Conservation (phyloP, 371 early-diverging fungal species). For the Mucor racemosus region DNA sequence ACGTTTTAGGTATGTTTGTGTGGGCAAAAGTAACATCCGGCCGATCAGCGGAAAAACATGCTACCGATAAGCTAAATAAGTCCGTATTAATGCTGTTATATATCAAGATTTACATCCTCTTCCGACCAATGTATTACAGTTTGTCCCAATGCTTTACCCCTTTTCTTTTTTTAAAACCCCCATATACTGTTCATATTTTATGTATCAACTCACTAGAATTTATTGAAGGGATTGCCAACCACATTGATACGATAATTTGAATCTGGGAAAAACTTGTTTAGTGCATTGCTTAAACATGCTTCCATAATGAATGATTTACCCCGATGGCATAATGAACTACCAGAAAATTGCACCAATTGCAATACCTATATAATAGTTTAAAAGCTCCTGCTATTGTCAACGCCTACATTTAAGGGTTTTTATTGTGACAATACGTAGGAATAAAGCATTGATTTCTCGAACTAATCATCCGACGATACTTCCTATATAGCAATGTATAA, state of each 20-base stretch:
- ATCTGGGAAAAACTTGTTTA: background rate
- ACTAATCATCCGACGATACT: background rate
- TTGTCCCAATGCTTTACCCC: too few relatives aligned
- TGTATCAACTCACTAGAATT: too few relatives aligned
- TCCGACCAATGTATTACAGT: too few relatives aligned
- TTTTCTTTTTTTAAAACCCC: too few relatives aligned
- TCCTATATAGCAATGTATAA: background rate
- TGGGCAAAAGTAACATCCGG: constrained; percentile 14
- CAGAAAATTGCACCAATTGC: background rate
- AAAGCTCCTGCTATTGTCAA: background rate
- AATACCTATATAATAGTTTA: background rate
- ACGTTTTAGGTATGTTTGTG: constrained; percentile 1
- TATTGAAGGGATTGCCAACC: background rate
- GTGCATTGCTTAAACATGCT: background rate
- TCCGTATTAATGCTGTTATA: background rate
- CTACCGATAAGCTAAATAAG: background rate
- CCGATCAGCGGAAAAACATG: constrained; percentile 14
- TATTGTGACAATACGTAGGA: too few relatives aligned
- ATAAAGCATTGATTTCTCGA: too few relatives aligned
- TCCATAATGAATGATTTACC: background rate
- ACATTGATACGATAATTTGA: background rate
- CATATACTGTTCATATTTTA: too few relatives aligned
- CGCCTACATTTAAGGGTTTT: too few relatives aligned
- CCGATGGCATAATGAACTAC: background rate
- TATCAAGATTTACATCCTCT: too few relatives aligned